A percentile compares a stretch with the other conserved stretches of the same genome.
Evolutionary conservation across 2,329 filamentous ascomycete species (phyloP).

Genomic region (Arthrobotrys pseudoclavata): DNA sequence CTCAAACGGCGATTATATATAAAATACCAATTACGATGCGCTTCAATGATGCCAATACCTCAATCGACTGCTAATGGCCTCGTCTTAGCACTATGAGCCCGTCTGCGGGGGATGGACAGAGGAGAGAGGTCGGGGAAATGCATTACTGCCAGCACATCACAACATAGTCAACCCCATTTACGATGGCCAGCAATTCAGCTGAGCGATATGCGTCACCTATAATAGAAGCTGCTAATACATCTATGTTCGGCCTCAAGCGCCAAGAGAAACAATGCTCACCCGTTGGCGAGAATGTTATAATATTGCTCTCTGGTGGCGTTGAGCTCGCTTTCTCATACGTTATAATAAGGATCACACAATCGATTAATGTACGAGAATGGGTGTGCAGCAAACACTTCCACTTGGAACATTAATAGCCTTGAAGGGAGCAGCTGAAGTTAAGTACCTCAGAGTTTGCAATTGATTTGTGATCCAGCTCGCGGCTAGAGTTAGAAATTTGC

Average conservation of each 20-base stretch:
- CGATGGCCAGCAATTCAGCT: slow-evolving; percentile 1
- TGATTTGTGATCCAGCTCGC: slow-evolving; percentile 1
- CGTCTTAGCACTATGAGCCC: neutral
- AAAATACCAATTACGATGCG: slow-evolving; percentile 1
- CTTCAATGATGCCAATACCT: neutral
- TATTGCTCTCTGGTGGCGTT: slow-evolving; percentile 2
- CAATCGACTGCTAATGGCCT: neutral
- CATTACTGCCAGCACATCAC: slow-evolving; percentile 25
- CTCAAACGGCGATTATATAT: neutral
- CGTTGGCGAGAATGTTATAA: neutral
- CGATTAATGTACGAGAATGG: neutral
- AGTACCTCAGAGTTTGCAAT: neutral
- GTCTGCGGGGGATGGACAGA: neutral
- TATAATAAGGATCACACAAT: slow-evolving; percentile 11
- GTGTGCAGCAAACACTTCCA: neutral
- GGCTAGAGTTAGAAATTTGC: neutral
- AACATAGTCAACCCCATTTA: slow-evolving; percentile 14
- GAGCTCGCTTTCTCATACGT: slow-evolving; percentile 8
- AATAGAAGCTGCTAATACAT: slow-evolving; percentile 6
- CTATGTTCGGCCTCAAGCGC: neutral
- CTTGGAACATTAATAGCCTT: neutral
- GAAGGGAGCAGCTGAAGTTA: neutral
- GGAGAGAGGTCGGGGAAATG: slow-evolving; percentile 15
- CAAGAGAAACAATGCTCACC: slow-evolving; percentile 11
- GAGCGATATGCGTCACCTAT: slow-evolving; percentile 13